phyloP scores from a whole-genome alignment of 768 basidiomycete species.

The Xerocomellus chrysenteron region DNA sequence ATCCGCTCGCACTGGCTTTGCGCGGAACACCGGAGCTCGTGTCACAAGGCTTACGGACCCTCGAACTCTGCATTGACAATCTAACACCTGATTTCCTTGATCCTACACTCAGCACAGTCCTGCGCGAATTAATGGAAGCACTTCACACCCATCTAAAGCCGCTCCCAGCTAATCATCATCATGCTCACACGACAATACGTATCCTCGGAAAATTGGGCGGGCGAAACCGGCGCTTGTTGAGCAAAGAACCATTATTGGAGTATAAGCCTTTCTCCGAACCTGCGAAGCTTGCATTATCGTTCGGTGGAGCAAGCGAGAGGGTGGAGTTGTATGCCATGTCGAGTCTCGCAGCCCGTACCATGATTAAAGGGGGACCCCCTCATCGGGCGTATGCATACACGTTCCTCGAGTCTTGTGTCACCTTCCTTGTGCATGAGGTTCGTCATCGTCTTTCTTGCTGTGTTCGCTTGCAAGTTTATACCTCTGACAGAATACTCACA shows the following conservation, averaged over 20 bases:
- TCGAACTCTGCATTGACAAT: slow-evolving; percentile 99
- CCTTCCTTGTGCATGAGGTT: slow-evolving; percentile 78
- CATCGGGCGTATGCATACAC: slow-evolving; percentile 57
- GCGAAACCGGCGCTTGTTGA: slow-evolving; percentile 82
- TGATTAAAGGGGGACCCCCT: slow-evolving; percentile 47
- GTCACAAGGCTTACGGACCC: slow-evolving; percentile 90
- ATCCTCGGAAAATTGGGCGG: slow-evolving; percentile 97
- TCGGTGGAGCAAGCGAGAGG: slow-evolving; percentile 61
- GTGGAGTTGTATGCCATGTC: slow-evolving; percentile 69
- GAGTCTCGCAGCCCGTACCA: slow-evolving; percentile 59
- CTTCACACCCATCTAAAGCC: slow-evolving; percentile 90
- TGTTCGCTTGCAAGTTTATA: slow-evolving; percentile 5
- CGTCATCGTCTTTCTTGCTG: not conserved
- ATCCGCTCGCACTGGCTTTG: slow-evolving; percentile 88
- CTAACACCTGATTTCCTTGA: slow-evolving; percentile 97
- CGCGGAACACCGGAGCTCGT: slow-evolving; percentile 87
- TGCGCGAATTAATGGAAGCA: slow-evolving; percentile 92
- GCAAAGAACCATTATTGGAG: slow-evolving; percentile 73
- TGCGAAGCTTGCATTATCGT: slow-evolving; percentile 70
- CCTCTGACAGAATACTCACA: slow-evolving; percentile 57
- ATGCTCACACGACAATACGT: slow-evolving; percentile 91
- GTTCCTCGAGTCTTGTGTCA: slow-evolving; percentile 68
- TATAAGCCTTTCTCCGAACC: slow-evolving; percentile 71
- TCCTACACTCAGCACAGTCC: slow-evolving; percentile 88
- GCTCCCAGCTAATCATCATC: slow-evolving; percentile 81